Evolutionary conservation across 2,329 filamentous ascomycete species (phyloP).

Genomic region (Apiospora kogelbergensis): DNA sequence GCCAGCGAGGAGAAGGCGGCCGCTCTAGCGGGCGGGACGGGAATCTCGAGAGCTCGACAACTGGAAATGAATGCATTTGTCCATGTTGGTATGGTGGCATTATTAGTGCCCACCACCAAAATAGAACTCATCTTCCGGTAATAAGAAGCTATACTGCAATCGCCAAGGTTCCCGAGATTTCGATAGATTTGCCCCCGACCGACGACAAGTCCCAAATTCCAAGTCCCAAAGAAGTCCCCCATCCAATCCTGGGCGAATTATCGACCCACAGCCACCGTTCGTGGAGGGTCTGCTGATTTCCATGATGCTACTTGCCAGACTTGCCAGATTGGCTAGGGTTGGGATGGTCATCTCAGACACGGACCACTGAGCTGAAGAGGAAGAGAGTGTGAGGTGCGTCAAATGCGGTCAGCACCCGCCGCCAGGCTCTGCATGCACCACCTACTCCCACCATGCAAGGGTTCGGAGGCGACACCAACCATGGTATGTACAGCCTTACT

Average conservation of each 20-base stretch:
- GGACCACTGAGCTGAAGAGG: slow-evolving; percentile 3
- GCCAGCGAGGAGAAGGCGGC: background rate
- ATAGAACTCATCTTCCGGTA: slow-evolving; percentile 3
- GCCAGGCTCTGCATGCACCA: background rate
- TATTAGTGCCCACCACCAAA: slow-evolving; percentile 6
- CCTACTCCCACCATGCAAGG: background rate
- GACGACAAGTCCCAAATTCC: background rate
- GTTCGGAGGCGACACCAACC: background rate
- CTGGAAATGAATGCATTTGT: slow-evolving; percentile 2
- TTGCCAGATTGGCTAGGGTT: background rate
- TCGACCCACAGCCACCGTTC: slow-evolving; percentile 4
- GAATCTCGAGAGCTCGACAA: background rate
- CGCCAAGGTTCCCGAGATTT: slow-evolving; percentile 4
- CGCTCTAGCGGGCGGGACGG: background rate
- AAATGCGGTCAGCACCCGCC: background rate
- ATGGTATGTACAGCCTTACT: background rate
- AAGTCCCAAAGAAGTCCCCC: background rate
- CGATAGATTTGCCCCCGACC: background rate
- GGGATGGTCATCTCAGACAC: slow-evolving; percentile 2
- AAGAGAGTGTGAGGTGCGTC: background rate
- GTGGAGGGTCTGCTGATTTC: slow-evolving; percentile 6
- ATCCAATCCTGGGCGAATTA: background rate
- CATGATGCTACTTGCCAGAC: background rate
- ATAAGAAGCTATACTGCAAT: slow-evolving; percentile 1
- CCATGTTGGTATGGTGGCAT: background rate